Conservation (phyloP, 352 stramenopile species). For the Phytophthora multivora region DNA sequence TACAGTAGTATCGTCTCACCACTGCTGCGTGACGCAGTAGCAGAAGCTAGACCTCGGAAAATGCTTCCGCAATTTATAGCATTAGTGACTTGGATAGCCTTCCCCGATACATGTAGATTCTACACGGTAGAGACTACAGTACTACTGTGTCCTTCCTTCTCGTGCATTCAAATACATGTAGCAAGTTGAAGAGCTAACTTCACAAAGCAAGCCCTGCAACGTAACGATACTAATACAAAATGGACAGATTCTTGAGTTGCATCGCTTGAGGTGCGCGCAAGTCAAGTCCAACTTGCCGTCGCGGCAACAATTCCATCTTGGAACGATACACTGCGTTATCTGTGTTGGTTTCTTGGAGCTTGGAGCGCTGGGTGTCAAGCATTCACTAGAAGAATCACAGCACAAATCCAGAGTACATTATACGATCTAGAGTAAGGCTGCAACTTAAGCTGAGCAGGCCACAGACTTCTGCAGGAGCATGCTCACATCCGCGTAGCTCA, state of each 20-base stretch:
- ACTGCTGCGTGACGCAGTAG: no score
- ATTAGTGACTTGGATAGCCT: background rate
- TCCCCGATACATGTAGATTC: background rate
- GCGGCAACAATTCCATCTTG: no score
- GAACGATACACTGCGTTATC: background rate
- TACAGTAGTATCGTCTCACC: no score
- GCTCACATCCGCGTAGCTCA: slow-evolving; percentile 28
- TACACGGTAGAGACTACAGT: background rate
- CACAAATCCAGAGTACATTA: background rate
- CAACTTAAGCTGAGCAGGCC: slow-evolving; percentile 6
- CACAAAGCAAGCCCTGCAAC: no score
- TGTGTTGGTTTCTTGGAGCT: background rate
- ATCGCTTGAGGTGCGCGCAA: no score
- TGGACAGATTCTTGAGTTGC: no score
- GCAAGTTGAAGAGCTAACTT: no score
- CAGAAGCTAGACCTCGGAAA: no score
- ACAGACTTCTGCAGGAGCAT: slow-evolving; percentile 23
- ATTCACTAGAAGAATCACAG: background rate
- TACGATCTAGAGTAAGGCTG: background rate
- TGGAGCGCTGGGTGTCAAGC: background rate
- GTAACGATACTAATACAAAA: no score
- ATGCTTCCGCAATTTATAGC: background rate
- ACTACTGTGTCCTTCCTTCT: no score
- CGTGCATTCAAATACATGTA: no score
- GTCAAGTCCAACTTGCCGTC: no score